Conservation (phyloP, 2,329 filamentous ascomycete genomes). For the Fusarium clavum region DNA sequence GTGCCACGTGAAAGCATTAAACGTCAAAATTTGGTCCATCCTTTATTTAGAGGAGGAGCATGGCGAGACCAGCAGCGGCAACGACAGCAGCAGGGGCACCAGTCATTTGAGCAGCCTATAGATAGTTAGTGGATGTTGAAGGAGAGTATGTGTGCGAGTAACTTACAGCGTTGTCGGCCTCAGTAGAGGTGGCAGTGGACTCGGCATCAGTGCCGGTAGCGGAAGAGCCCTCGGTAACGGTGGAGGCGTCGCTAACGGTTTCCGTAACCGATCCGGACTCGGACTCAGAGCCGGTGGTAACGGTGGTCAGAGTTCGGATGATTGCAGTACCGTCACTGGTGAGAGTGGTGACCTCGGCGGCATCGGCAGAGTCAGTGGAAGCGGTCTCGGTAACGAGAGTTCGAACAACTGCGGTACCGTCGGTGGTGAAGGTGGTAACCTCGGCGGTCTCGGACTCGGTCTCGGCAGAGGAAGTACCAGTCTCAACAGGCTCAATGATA, state of each 20-base stretch:
- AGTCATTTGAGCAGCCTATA: conserved; percentile 55
- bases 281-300: conserved; percentile 27
- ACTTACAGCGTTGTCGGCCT: conserved; percentile 50
- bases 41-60: conserved; percentile 59
- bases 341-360: conserved; percentile 37
- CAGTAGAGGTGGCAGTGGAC: conserved; percentile 39
- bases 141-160: background rate
- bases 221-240: conserved; percentile 24
- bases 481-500: conserved; percentile 37
- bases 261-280: conserved; percentile 29
- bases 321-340: conserved; percentile 36
- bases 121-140: conserved; percentile 10
- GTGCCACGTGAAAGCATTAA: conserved; percentile 51
- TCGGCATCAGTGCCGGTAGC: conserved; percentile 32
- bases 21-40: conserved; percentile 26
- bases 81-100: conserved; percentile 60
- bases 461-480: conserved; percentile 11
- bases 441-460: conserved; percentile 19
- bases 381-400: conserved; percentile 37
- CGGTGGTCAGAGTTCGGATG: conserved; percentile 39
- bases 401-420: conserved; percentile 31
- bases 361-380: conserved; percentile 20
- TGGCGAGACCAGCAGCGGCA: conserved; percentile 62
- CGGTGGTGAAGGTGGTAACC: conserved; percentile 39
- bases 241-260: conserved; percentile 39